Evolutionary conservation across 306 rosid genomes (phyloP), one percentile per base, ranked within the genome.

Genomic region (Fragaria iinumae): DNA sequence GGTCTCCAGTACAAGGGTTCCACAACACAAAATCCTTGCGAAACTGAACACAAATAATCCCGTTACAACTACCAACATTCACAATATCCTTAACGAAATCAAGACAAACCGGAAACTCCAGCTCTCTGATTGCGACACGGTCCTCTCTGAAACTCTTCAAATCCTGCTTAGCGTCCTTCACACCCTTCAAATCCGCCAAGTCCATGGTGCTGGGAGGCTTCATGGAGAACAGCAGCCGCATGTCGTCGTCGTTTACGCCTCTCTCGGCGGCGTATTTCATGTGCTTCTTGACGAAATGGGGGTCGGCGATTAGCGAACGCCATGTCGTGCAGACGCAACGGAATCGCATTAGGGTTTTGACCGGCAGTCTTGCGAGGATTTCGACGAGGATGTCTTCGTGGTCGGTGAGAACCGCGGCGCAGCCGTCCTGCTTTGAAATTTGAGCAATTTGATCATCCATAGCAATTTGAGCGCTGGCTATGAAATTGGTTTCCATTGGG

Each of bases 1-100:
- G 20, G 14, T 34, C 65, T 36, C 64, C 43, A n/a, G 76, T 72
- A n/a, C 76, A 72, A 53, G 76, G 76, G 65, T 72, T 72, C 76
- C 76, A 72, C 13, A 72, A 11, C 34, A 34, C 21, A 72, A 5
- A 4, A 2, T 52, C n/a, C 0, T 1, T 3, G 0, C 21, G 8
- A 21, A 9, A 1, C 1, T 12, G 10, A 20, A 72, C 18, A 20
- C 65, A 72, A 3, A 72, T 3, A 23, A 52, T 34, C 12, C 76
- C 65, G 38, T 72, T 72, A 11, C 66, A 72, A 53, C 49, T 32
- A 36, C 76, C 65, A 18, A 53, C 76, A 12, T 11, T 25, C 0
- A 59, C 66, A 4, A 59, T 12, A 4, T 59, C 66, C 0, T 0
- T 1, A 47, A 47, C 50, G 17, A 47, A 47, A 25, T 59, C 66